phyloP scores from a whole-genome alignment of 768 basidiomycete species.

The Cystobasidiopsis lactophilus region DNA sequence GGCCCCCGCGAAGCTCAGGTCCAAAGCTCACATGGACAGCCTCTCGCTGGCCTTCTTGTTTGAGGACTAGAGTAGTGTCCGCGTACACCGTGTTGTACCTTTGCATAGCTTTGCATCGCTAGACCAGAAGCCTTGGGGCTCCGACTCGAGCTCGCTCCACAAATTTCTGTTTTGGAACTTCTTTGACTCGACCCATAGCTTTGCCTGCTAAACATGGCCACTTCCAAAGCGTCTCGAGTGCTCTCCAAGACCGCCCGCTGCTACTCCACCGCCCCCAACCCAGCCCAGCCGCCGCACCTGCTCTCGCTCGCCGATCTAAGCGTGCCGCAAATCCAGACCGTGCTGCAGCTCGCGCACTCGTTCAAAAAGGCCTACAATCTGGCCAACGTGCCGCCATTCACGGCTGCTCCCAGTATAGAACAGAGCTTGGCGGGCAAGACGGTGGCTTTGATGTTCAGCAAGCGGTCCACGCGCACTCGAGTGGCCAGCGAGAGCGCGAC shows the following conservation, averaged over 20 bases:
- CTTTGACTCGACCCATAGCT: too few relatives aligned
- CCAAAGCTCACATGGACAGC: too few relatives aligned
- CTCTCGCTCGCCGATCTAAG: constrained; percentile 76
- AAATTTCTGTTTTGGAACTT: too few relatives aligned
- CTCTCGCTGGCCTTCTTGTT: too few relatives aligned
- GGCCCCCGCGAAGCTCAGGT: too few relatives aligned
- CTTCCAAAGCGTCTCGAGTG: too few relatives aligned
- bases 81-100: too few relatives aligned
- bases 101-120: too few relatives aligned
- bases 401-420: constrained; percentile 11
- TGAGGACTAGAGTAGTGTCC: too few relatives aligned
- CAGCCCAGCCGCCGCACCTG: constrained; percentile 37
- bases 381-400: constrained; percentile 8
- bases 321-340: constrained; percentile 43
- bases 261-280: neutral
- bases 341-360: constrained; percentile 41
- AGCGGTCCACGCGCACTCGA: constrained; percentile 80
- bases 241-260: neutral
- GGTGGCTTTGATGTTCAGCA: constrained; percentile 73
- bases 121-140: too few relatives aligned
- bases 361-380: constrained; percentile 22
- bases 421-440: constrained; percentile 36
- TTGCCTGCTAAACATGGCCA: too few relatives aligned
- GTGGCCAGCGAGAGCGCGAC: constrained; percentile 68
- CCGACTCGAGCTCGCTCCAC: too few relatives aligned